These are phyloP conservation scores for Annulohypoxylon stygium DNA, from an alignment of 495 filamentous ascomycete genomes.

Conservation along the genomic window DNA sequence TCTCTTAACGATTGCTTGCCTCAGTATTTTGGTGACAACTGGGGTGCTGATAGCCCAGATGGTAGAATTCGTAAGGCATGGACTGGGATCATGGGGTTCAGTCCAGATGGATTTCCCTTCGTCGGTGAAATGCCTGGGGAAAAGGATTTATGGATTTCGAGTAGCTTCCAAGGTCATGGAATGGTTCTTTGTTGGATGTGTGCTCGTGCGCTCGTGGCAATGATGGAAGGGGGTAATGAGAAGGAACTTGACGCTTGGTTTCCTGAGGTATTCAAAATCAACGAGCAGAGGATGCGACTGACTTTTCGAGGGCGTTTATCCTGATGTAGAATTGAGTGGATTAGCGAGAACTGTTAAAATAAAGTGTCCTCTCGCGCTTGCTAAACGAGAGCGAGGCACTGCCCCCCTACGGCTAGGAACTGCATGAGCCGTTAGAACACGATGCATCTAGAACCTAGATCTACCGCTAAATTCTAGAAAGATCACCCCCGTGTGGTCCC, in stretches of 20 bases:
- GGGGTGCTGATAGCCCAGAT: constrained; percentile 69
- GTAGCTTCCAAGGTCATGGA: constrained; percentile 70
- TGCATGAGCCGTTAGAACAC: too few species aligned
- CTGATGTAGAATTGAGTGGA: not conserved
- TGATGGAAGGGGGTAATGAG: constrained; percentile 59
- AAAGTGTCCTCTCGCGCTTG: not conserved
- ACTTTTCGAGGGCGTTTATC: constrained; percentile 60
- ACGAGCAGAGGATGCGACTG: constrained; percentile 58
- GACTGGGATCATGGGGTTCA: constrained; percentile 74
- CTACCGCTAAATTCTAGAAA: not conserved
- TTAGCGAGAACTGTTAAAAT: not conserved
- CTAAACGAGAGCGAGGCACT: not conserved
- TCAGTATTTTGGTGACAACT: constrained; percentile 67
- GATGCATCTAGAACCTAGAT: too few species aligned
- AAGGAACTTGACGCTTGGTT: constrained; percentile 62
- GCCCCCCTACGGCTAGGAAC: too few species aligned
- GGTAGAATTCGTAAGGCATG: constrained; percentile 70
- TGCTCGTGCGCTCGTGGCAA: constrained; percentile 64
- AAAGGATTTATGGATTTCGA: constrained; percentile 63
- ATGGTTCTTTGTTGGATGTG: constrained; percentile 71
- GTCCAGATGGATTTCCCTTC: constrained; percentile 68
- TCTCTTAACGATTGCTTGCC: constrained; percentile 62
- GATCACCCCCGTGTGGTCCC: not conserved
- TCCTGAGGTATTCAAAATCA: constrained; percentile 62
- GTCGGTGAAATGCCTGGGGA: constrained; percentile 63